Base-by-base conservation (phyloP, 208 protist species). In the Lotmaria passim region DNA sequence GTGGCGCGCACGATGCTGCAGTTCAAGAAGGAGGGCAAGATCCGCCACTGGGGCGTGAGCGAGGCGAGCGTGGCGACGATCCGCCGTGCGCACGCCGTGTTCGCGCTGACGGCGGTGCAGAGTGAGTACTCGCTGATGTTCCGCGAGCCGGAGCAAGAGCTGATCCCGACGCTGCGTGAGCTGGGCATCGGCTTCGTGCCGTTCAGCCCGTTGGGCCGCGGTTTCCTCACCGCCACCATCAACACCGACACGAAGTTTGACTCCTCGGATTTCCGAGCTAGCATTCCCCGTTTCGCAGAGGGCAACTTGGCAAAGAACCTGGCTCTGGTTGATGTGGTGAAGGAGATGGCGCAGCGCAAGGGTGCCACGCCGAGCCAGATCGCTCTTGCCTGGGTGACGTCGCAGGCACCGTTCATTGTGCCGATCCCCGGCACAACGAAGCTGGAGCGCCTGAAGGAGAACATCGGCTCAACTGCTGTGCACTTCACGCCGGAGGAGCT, bases 371-470 rank as follows among this genome's bases (percentile, higher is more conserved):
- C 59, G 15, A 57, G 66, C 0, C 73, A 79, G 73, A 67, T 79
- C 43, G 58, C 73, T 4, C 73, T 79, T 26, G 63, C 73, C n/a
- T 79, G 73, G 73, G 66, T 79, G 51, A 64, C 64, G 30, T 56
- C 63, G 23, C 59, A 68, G 44, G 73, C 69, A 55, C 73, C 73
- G n/a, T 73, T 69, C 61, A 70, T 79, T 24, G 73, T 51, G 24
- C 73, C 73, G 30, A 79, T 79, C 60, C 73, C 73, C 7, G 73
- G 73, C 39, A 79, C 73, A 12, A 79, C 67, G 17, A 79, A 79
- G 50, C 21, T 69, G 28, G 30, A 28, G 21, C 73, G 73, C 43
- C 41, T 79, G 36, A 31, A 57, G 28, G 64, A 79, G 60, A 79
- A 79, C 59, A 56, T 69, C 17, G 73, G 64, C 26, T 31, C 50